Conservation (phyloP, 129 eudicot species). For the Apium graveolens region DNA sequence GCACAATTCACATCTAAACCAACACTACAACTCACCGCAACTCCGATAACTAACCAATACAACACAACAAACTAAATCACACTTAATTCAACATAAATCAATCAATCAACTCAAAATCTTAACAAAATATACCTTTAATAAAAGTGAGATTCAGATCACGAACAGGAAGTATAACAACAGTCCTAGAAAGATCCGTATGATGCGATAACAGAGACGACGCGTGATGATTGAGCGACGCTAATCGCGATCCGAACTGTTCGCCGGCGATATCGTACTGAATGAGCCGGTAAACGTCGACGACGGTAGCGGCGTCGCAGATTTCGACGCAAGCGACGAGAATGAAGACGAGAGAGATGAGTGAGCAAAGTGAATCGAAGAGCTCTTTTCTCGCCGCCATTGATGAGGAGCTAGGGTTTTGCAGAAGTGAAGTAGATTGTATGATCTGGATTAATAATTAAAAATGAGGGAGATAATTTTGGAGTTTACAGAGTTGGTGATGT, state of each 20-base stretch:
- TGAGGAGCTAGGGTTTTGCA: slow-evolving; percentile 16
- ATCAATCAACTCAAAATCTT: neutral
- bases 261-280: slow-evolving; percentile 93
- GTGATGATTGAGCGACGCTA: slow-evolving; percentile 80
- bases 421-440: neutral
- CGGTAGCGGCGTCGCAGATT: slow-evolving; percentile 88
- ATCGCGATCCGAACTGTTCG: slow-evolving; percentile 84
- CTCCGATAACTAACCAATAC: neutral
- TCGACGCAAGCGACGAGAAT: slow-evolving; percentile 71
- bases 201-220: slow-evolving; percentile 66
- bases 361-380: slow-evolving; percentile 38
- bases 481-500: neutral
- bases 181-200: slow-evolving; percentile 73
- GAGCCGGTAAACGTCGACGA: slow-evolving; percentile 85
- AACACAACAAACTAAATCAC: neutral
- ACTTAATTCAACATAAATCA: neutral
- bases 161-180: slow-evolving; percentile 68
- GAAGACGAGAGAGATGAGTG: slow-evolving; percentile 39
- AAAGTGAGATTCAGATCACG: slow-evolving; percentile 64
- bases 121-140: slow-evolving; percentile 43
- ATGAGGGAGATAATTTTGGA: neutral
- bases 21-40: neutral
- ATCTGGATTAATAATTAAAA: neutral
- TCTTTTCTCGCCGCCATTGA: slow-evolving; percentile 34
- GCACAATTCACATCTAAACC: neutral